phyloP scores from a whole-genome alignment of 75 land plant genomes.

The Cryptomeria japonica region DNA sequence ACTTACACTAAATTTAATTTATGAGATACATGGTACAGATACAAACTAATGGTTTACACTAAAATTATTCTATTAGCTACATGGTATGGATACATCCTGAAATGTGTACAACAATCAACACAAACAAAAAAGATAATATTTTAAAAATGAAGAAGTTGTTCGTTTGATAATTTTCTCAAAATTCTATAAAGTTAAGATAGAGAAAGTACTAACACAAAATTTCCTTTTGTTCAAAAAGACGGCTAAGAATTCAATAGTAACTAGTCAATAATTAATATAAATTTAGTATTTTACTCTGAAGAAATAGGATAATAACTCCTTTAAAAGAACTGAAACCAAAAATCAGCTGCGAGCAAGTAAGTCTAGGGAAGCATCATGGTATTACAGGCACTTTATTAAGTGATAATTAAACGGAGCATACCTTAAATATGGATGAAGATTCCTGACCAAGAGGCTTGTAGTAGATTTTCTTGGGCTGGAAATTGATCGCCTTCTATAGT shows the following conservation, averaged over 20 bases:
- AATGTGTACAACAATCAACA: background rate
- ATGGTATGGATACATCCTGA: background rate
- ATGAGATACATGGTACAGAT: background rate
- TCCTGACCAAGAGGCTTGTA: slow-evolving; percentile 83
- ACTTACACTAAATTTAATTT: background rate
- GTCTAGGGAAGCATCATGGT: background rate
- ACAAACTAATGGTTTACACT: background rate
- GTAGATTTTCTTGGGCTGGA: slow-evolving; percentile 41
- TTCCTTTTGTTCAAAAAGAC: too few relatives aligned
- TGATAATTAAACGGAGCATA: slow-evolving; percentile 6
- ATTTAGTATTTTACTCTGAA: background rate
- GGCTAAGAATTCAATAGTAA: background rate
- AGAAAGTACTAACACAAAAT: too few relatives aligned
- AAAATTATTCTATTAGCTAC: background rate
- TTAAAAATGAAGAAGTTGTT: background rate
- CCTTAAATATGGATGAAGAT: slow-evolving; percentile 78
- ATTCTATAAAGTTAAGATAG: background rate
- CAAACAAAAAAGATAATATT: background rate
- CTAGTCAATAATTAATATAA: background rate
- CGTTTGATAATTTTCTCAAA: background rate
- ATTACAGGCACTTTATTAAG: background rate
- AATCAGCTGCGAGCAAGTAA: background rate
- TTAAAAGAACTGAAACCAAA: background rate
- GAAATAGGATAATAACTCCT: too few relatives aligned
- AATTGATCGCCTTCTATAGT: background rate